phyloP scores from a whole-genome alignment of 345 rosid genomes.

The Eucalyptus paniculata region DNA sequence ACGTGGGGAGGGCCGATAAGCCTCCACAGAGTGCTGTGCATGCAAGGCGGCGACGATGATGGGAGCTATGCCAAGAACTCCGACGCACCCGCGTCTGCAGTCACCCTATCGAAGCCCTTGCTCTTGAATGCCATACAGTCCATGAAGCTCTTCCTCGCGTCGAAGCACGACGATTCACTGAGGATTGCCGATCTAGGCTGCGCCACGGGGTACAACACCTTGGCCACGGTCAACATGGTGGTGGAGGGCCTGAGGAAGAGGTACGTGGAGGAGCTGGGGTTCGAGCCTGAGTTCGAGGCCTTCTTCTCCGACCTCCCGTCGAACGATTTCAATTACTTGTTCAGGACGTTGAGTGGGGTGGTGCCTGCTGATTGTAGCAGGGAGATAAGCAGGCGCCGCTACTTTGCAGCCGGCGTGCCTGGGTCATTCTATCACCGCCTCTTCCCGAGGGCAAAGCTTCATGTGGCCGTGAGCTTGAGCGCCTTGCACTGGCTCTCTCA shows the following conservation, averaged over 20 bases:
- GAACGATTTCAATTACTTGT: conserved; percentile 45
- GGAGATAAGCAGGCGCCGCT: neutral
- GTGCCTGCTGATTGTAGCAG: neutral
- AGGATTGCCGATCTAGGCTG: conserved; percentile 48
- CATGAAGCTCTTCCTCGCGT: conserved; percentile 5
- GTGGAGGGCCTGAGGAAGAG: conserved; percentile 25
- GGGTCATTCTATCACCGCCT: conserved; percentile 48
- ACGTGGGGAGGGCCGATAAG: neutral
- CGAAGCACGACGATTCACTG: neutral
- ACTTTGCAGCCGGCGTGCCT: conserved; percentile 38
- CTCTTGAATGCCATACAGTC: conserved; percentile 31
- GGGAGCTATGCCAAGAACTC: conserved; percentile 49
- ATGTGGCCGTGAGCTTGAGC: conserved; percentile 48
- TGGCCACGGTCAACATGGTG: conserved; percentile 23
- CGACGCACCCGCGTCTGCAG: conserved; percentile 35
- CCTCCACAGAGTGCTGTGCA: conserved; percentile 31
- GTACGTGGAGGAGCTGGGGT: conserved; percentile 9
- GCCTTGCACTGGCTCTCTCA: conserved; percentile 63
- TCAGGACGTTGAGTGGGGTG: conserved; percentile 3
- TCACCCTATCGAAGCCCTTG: conserved; percentile 34
- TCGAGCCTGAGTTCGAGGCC: conserved; percentile 44
- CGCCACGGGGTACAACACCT: conserved; percentile 45
- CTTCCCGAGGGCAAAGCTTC: conserved; percentile 33
- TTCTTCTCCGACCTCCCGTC: conserved; percentile 47
- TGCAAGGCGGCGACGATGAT: conserved; percentile 55